These are phyloP conservation scores for Botrytis tulipae DNA, from an alignment of 2,329 filamentous ascomycete species.

Conservation along the genomic window DNA sequence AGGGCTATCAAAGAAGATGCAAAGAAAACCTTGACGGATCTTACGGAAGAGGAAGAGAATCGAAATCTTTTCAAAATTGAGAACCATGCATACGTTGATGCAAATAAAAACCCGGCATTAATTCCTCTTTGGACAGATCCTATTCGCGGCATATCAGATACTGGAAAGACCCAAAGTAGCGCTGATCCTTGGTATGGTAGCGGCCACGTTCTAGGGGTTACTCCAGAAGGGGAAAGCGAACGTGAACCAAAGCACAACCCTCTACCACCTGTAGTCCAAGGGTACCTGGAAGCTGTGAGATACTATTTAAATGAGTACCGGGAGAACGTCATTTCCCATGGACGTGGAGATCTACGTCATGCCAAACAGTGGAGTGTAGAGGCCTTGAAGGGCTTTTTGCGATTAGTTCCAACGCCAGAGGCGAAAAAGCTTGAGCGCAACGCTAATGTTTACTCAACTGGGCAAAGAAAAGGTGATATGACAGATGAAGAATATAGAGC, in stretches of 20 bases:
- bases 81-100: slow-evolving; percentile 30
- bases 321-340: neutral
- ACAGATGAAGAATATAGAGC: slow-evolving; percentile 13
- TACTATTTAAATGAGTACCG: neutral
- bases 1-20: slow-evolving; percentile 26
- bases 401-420: slow-evolving; percentile 10
- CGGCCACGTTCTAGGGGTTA: neutral
- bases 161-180: slow-evolving; percentile 16
- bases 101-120: slow-evolving; percentile 29
- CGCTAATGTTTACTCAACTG: slow-evolving; percentile 11
- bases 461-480: neutral
- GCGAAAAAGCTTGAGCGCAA: slow-evolving; percentile 9
- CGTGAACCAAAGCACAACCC: slow-evolving; percentile 1
- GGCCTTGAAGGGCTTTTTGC: neutral
- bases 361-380: neutral
- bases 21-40: slow-evolving; percentile 18
- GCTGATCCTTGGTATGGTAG: slow-evolving; percentile 14
- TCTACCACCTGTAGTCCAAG: neutral
- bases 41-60: slow-evolving; percentile 24
- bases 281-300: neutral
- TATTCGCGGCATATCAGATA: slow-evolving; percentile 28
- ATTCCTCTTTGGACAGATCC: slow-evolving; percentile 35
- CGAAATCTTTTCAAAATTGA: slow-evolving; percentile 31
- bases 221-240: neutral
- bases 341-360: slow-evolving; percentile 5